Base-by-base conservation (phyloP, 768 basidiomycete genomes). In the Termitomyces sp. region DNA sequence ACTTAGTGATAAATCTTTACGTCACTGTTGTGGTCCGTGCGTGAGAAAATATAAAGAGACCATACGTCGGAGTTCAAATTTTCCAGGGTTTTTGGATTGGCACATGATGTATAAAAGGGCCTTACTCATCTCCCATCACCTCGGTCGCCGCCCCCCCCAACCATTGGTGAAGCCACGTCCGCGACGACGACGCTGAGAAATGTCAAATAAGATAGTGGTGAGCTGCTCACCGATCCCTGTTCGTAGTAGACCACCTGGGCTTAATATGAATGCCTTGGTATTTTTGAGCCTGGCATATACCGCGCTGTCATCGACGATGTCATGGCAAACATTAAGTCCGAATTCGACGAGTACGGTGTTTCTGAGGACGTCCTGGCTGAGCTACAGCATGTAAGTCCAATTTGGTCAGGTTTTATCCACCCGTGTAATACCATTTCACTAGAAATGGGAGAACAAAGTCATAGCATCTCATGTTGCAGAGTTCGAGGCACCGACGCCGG, bases 151-250 rank as follows among this genome's bases (percentile, higher is more conserved):
- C 71, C 67, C 48, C 71, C 66, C 48, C 70, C 67, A 62, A 67
- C 66, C 62, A 67, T 71, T 66, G 70, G 72, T 69, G 69, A 70
- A 70, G 69, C 67, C 63, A 69, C 67, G 57, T 58, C 27, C 22
- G 49, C 65, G 59, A 63, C 64, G 63, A 63, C 60, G 63, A 58
- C 57, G 56, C 37, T 67, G 64, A 68, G 65, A 65, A 53, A 96
- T 95, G 94, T 94, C 93, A 60, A 96, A 96, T 88, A 95, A 95
- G 81, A 92, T 94, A 80, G 94, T 96, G 86, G 93, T 94, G 83
- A 91, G 90, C 88, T 85, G 77, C 81, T 83, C 85, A 81, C 82
- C 77, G 74, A 79, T 74, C 74, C 73, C 66, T 74, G 72, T 75
- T 71, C 71, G 74, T 80, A 77, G 80, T 83, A 83, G 80, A 77